Evolutionary conservation across 2,329 filamentous ascomycete species (phyloP), one percentile per base, ranked within the genome.

Genomic region (Cryphonectria parasitica): DNA sequence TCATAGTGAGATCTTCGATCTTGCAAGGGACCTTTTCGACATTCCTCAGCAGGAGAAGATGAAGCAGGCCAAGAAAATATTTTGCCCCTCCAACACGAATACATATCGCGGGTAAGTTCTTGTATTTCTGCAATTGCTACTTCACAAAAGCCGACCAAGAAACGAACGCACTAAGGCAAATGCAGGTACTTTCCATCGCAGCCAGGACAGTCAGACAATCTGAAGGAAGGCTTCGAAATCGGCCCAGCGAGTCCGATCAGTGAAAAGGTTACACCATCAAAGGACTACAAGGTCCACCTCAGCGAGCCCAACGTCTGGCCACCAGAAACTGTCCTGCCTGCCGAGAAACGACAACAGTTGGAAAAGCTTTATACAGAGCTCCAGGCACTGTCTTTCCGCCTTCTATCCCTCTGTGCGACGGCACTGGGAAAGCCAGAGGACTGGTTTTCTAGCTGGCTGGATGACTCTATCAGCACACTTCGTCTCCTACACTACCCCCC

Each of bases 211-310:
- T 71, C 75, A 7, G 79, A 82, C 62, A 84, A 84, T 56, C 75
- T 84, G 6, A 84, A 84, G 74, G 83, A 84, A 74, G 83, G 83
- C 0, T 84, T 85, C 71, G 83, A 84, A 68, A 77, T 84, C 25
- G 83, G 83, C 3, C 77, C 81, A 36, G 64, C 31, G 13, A 49
- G n/a, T 31, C 22, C 22, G 39, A 1, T n/a, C 6, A 15, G 39
- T 13, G n/a, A 45, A 1, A 39, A n/a, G 1, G 19, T 52, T 6
- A 7, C 28, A 10, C 6, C 19, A 4, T 34, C 64, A 10, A n/a
- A 65, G 3, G 28, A 11, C 25, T 39, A 52, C 39, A 25, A 41
- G 1, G 22, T 45, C 31, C 10, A 60, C 17, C 54, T 68, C 36
- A 64, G 25, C 22, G 66, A 61, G 41, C 56, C 66, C 25, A 68